Evolutionary conservation across 1,284 basidiomycete species (phyloP).

Genomic region (Ceratobasidium sp.): DNA sequence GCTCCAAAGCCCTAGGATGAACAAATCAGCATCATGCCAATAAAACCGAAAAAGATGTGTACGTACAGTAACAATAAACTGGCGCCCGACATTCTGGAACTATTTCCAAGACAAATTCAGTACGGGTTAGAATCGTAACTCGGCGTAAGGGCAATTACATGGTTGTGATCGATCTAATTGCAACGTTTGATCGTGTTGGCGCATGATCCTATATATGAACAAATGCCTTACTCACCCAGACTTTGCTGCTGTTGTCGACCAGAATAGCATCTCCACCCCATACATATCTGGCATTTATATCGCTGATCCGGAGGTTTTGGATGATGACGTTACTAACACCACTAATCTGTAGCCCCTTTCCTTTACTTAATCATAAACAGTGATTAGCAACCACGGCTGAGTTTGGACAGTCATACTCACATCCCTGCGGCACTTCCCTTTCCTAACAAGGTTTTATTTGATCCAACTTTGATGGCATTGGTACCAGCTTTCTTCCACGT

Average conservation of each 20-base stretch:
- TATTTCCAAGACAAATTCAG: not conserved
- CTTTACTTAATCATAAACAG: conserved; percentile 49
- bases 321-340: conserved; percentile 58
- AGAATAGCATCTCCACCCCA: conserved; percentile 56
- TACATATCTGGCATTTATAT: conserved; percentile 53
- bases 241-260: conserved; percentile 49
- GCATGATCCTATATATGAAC: conserved; percentile 3
- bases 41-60: not conserved
- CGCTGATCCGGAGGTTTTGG: conserved; percentile 56
- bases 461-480: conserved; percentile 51
- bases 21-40: too few species aligned
- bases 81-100: conserved; percentile 55
- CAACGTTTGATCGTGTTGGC: not conserved
- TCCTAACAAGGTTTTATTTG: conserved; percentile 56
- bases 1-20: conserved; percentile 29
- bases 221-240: conserved; percentile 55
- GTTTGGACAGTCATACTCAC: conserved; percentile 33
- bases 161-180: conserved; percentile 52
- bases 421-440: conserved; percentile 52
- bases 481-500: conserved; percentile 47
- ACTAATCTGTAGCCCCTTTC: conserved; percentile 56
- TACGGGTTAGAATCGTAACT: not conserved
- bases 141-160: conserved; percentile 12
- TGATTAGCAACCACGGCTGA: conserved; percentile 41
- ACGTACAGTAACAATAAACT: conserved; percentile 55